Base-by-base conservation (phyloP, 129 eudicot species). In the Dittrichia graveolens region DNA sequence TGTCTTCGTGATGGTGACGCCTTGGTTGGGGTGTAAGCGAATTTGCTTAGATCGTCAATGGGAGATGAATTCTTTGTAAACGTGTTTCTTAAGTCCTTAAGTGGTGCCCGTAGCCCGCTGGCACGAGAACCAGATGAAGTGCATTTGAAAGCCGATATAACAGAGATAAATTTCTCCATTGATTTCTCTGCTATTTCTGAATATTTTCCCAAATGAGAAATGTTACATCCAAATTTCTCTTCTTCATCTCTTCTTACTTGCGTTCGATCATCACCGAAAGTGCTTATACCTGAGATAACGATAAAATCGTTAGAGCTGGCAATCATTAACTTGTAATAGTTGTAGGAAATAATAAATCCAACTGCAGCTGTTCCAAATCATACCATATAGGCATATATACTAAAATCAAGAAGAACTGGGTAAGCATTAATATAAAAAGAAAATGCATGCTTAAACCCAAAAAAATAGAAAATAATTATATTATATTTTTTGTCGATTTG, bases 51-150 rank as follows among this genome's bases (percentile, higher is more conserved):
- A 57, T 35, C 78, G 1, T 78, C 65, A 78, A 62, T 38, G 34
- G 67, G 43, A 35, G 77, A 44, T 71, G 84, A 83, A 81, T 88
- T 88, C 3, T 52, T 81, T 31, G 75, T 77, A 69, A 55, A 57
- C 18, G 87, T 88, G 84, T 88, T 94, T 43, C 82, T 76, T 8
- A 94, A 65, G 64, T 90, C 99, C 68, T 81, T 90, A 41, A 94
- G 83, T 54, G 99, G 97, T 53, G 99, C 88, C 50, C 99, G 93
- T 62, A 94, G 94, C 62, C 99, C 99, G 43, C 96, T 90, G 19
- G 97, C 96, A 80, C 99, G 99, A 61, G 97, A 90, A 67, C 99
- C 97, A 31, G 89, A 79, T 79, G 91, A 82, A 35, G 73, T 71
- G 80, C 72, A 90, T 78, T 76, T 83, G 69, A 84, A 94, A 62